Percentiles rank a stretch among this genome's conserved stretches.
phyloP scores from a whole-genome alignment of 306 rosid species.

The Cicer arietinum region DNA sequence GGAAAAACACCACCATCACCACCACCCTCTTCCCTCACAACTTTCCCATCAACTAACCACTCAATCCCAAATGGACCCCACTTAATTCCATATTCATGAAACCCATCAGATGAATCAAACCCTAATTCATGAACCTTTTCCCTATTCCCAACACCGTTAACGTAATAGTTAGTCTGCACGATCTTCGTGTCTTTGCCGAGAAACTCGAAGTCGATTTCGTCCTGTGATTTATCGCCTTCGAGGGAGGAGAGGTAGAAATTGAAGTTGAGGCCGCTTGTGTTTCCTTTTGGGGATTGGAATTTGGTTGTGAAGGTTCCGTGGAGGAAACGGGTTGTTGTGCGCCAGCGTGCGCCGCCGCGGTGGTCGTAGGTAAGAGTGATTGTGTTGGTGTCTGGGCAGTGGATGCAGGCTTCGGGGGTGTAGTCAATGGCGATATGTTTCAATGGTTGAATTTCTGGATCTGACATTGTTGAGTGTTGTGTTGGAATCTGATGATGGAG shows the following conservation, averaged over 20 bases:
- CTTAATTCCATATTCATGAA: conserved; percentile 57
- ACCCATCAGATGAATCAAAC: conserved; percentile 61
- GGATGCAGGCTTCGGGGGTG: conserved; percentile 69
- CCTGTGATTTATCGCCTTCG: conserved; percentile 69
- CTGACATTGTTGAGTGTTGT: conserved; percentile 43
- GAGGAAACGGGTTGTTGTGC: conserved; percentile 56
- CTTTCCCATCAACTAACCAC: conserved; percentile 66
- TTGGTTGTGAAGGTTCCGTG: conserved; percentile 61
- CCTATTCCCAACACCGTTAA: conserved; percentile 50
- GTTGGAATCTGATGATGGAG: no score
- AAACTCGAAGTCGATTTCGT: conserved; percentile 78
- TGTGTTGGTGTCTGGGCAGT: conserved; percentile 61
- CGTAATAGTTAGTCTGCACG: conserved; percentile 58
- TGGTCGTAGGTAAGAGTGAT: conserved; percentile 65
- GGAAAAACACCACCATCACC: conserved; percentile 53
- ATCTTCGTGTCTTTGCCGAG: conserved; percentile 57
- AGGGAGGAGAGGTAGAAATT: conserved; percentile 71
- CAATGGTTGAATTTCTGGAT: conserved; percentile 52
- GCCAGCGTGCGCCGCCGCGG: conserved; percentile 77
- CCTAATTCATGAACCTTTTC: conserved; percentile 56
- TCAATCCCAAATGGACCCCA: conserved; percentile 56
- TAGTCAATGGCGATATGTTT: conserved; percentile 60
- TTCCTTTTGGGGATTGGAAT: conserved; percentile 58
- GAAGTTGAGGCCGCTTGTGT: conserved; percentile 68
- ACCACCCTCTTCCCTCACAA: conserved; percentile 53